Base-by-base conservation (phyloP, 345 rosid genomes). In the Pseudoturritis turrita region DNA sequence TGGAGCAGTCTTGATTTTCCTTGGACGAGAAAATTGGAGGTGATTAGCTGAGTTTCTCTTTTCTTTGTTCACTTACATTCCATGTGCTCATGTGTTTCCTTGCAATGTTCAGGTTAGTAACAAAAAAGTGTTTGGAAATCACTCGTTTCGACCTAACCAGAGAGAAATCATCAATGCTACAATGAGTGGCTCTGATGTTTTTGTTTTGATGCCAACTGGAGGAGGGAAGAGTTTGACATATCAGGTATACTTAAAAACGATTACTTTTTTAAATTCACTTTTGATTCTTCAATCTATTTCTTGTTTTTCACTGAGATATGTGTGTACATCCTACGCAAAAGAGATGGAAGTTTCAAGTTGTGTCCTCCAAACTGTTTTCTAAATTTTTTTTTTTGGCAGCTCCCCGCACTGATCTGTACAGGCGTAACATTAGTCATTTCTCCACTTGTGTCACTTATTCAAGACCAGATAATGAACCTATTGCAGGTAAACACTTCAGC, bases 141-240 rank as follows among this genome's bases (percentile, higher is more conserved):
- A 88, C 79, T 91, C 97, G 0, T 95, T 95, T 77, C 96, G 97
- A 41, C 99, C 97, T 58, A 95, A 91, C 79, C 99, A 95, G 80
- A 81, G 89, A 67, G 99, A 95, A 84, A 78, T 95, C 57, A 91
- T 95, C 51, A 95, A 95, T 84, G 97, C 99, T 53, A 82, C 99
- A 25, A 95, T 95, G 97, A 95, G 97, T 72, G 96, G 97, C 33
- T 83, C 67, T 75, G 99, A 95, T 88, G 99, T 89, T 66, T 95
- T 95, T 79, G 99, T 95, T 75, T 79, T 95, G 69, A 91, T 95
- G 99, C 99, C 99, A 66, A 95, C 99, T 47, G 99, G 99, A 74
- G 99, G 99, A 43, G 99, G 99, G 54, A 95, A 95, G 80, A 95
- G 99, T 84, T 62, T 95, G 78, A 95, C 99, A 23, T 95, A 95